Base-by-base conservation (phyloP, 495 filamentous ascomycete genomes). In the Penicillium bialowiezense region DNA sequence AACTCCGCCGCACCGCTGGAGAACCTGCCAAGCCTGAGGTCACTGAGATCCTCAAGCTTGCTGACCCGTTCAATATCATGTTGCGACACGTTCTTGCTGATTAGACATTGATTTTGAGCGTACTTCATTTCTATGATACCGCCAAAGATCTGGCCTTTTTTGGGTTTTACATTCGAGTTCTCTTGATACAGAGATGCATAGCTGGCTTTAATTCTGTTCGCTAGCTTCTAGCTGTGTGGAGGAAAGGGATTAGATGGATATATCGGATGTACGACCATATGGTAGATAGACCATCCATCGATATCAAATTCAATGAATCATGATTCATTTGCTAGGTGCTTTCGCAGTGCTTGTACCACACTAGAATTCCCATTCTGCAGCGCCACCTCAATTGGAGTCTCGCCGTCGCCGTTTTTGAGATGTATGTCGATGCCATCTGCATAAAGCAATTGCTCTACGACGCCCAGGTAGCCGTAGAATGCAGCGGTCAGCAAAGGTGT, bases 21-120 rank as follows among this genome's bases (percentile, higher is more conserved):
- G 95, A 97, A 73, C 93, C 93, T 3, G 69, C 76, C 35, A 98
- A 98, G 69, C 93, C 93, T 2, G 74, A 71, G 7, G 79, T 97
- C 4, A 70, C 58, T 19, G 93, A 98, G 74, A 78, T 96, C 35
- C 67, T 82, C 44, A 89, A 88, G 68, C 63, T 98, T 57, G 80
- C 79, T 52, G 83, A 85, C 12, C 82, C 84, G 42, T 98, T 98
- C 65, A 62, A 93, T 55, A 69, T 77, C 23, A 91, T 95, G 88
- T 66, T 98, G 62, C 82, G 92, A 69, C 77, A 81, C 66, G 91
- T 96, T 39, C 74, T 98, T 45, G 91, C 93, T 35, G 85, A 86
- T 44, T 90, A 79, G 51, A 48, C 12, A 34, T 6, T 4, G 23
- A 0, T 40, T 38, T 48, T 40, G 17, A 24, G 10, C 24, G 42